A percentile compares a stretch with the other conserved stretches of the same genome.
These are phyloP conservation scores for Marasmius sp. DNA, from an alignment of 1,284 basidiomycete genomes.

Conservation along the genomic window DNA sequence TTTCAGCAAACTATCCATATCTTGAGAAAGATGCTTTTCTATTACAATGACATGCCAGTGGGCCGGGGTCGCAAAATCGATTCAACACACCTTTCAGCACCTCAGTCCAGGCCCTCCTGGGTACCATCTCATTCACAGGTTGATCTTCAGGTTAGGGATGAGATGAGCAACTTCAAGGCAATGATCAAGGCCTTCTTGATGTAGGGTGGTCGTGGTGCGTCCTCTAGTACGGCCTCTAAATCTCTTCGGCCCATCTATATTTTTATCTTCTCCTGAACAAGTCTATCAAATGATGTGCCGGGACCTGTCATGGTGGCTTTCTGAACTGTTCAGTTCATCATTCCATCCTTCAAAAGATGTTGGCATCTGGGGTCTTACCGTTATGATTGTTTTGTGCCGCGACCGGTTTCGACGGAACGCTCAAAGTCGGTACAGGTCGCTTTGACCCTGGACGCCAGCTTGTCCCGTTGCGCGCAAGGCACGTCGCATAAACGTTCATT, in stretches of 20 bases:
- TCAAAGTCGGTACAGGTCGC: slow-evolving; percentile 80
- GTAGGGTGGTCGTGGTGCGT: slow-evolving; percentile 75
- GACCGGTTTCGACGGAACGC: slow-evolving; percentile 95
- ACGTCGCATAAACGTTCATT: slow-evolving; percentile 79
- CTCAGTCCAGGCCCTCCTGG: no score
- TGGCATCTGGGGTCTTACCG: slow-evolving; percentile 64
- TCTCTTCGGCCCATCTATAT: slow-evolving; percentile 4
- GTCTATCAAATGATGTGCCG: no score
- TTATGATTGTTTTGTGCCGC: slow-evolving; percentile 98
- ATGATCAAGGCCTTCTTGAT: slow-evolving; percentile 74
- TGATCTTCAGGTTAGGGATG: slow-evolving; percentile 16
- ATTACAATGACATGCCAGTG: no score
- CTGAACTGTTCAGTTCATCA: no score
- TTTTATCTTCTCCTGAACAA: background rate
- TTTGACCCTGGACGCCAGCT: slow-evolving; percentile 84
- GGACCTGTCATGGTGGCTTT: no score
- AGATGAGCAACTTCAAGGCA: slow-evolving; percentile 36
- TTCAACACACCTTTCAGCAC: no score
- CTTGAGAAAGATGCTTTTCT: no score
- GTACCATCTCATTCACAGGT: no score
- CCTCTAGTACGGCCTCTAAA: background rate
- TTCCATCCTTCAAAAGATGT: no score
- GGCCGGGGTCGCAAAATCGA: no score
- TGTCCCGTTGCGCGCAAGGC: slow-evolving; percentile 67
- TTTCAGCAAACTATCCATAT: background rate